phyloP scores from a whole-genome alignment of 345 rosid species.

The Gossypium rotundifolium region DNA sequence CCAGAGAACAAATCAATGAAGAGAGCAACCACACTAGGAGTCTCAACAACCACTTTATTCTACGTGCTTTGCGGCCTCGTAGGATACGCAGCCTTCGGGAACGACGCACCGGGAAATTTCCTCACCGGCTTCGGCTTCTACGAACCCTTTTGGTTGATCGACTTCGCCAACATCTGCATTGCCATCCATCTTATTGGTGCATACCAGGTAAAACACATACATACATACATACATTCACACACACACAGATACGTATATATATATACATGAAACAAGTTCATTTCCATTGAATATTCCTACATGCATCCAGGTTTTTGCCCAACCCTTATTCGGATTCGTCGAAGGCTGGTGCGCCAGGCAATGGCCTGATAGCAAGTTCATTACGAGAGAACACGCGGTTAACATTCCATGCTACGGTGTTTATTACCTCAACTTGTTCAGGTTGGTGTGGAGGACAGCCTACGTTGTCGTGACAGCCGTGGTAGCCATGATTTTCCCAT shows the following conservation, averaged over 20 bases:
- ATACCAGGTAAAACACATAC: constrained; percentile 38
- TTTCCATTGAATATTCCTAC: background rate
- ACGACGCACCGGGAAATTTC: constrained; percentile 76
- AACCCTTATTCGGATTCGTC: constrained; percentile 59
- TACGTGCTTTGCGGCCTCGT: constrained; percentile 66
- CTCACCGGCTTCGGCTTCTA: constrained; percentile 86
- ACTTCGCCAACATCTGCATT: constrained; percentile 77
- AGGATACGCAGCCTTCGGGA: constrained; percentile 91
- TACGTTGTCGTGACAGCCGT: constrained; percentile 59
- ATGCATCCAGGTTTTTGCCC: constrained; percentile 53
- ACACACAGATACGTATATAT: too few species aligned
- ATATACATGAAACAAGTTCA: background rate
- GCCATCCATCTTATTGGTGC: constrained; percentile 79
- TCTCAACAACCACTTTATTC: constrained; percentile 60
- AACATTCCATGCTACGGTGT: constrained; percentile 38
- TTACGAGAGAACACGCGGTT: constrained; percentile 37
- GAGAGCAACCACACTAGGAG: constrained; percentile 49
- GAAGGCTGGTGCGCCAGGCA: constrained; percentile 37
- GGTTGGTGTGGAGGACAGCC: constrained; percentile 65
- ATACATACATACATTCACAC: too few species aligned
- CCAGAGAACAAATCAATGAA: constrained; percentile 69
- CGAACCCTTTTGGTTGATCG: constrained; percentile 82
- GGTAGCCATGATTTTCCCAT: constrained; percentile 77
- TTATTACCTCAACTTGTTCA: constrained; percentile 45
- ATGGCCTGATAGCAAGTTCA: constrained; percentile 65